Percentiles rank a stretch among this genome's conserved stretches.
Conservation (phyloP, 2,329 filamentous ascomycete species). For the Cryphonectria japonica region DNA sequence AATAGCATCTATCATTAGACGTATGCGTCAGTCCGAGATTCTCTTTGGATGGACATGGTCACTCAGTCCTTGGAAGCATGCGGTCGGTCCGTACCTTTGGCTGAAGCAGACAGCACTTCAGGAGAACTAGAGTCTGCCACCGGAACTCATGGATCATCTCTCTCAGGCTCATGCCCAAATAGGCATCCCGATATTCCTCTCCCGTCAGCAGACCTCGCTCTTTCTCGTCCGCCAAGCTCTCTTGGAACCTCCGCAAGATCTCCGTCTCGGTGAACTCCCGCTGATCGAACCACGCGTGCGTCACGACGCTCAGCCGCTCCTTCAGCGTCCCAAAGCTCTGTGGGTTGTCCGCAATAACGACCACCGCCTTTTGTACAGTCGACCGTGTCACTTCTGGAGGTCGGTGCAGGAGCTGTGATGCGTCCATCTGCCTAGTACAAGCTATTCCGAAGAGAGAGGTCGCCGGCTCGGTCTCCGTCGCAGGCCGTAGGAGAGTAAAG, state of each 20-base stretch:
- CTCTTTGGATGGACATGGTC: no score
- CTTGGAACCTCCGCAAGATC: conserved; percentile 88
- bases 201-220: conserved; percentile 59
- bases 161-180: conserved; percentile 83
- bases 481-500: conserved; percentile 81
- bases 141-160: conserved; percentile 94
- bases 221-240: conserved; percentile 76
- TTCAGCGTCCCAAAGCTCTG: conserved; percentile 89
- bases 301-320: conserved; percentile 87
- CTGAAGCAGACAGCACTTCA: conserved; percentile 92
- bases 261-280: conserved; percentile 89
- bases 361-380: conserved; percentile 96
- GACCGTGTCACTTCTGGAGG: conserved; percentile 92
- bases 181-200: conserved; percentile 79
- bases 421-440: conserved; percentile 89
- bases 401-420: conserved; percentile 74
- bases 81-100: conserved; percentile 70
- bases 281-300: conserved; percentile 95
- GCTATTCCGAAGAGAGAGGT: conserved; percentile 95
- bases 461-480: conserved; percentile 56
- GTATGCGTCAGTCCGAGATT: conserved; percentile 3
- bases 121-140: conserved; percentile 88
- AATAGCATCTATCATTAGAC: conserved; percentile 79
- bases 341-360: conserved; percentile 90
- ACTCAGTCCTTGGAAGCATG: not conserved